Conservation (phyloP, 768 basidiomycete genomes). For the Boletus tomentosulus region DNA sequence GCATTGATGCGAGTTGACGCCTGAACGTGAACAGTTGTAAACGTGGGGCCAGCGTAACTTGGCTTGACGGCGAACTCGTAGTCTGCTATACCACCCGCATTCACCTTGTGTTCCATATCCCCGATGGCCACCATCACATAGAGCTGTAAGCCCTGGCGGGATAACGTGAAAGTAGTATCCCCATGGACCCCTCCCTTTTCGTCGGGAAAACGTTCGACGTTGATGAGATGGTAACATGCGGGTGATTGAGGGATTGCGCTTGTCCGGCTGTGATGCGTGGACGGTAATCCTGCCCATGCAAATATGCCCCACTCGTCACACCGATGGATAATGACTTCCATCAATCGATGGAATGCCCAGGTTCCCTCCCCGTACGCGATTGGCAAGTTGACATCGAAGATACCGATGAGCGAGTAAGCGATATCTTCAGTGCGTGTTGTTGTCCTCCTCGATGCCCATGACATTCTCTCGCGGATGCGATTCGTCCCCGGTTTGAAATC, state of each 20-base stretch:
- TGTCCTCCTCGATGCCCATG: conserved; percentile 21
- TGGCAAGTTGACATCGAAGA: conserved; percentile 20
- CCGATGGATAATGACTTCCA: conserved; percentile 20
- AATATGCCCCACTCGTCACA: conserved; percentile 25
- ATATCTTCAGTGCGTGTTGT: conserved; percentile 24
- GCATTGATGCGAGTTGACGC: background rate
- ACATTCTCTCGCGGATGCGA: conserved; percentile 13
- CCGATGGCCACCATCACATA: conserved; percentile 11
- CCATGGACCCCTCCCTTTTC: conserved; percentile 12
- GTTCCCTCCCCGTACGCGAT: conserved; percentile 16
- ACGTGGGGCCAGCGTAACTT: conserved; percentile 5
- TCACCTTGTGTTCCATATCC: background rate
- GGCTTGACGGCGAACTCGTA: conserved; percentile 11
- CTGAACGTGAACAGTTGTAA: background rate
- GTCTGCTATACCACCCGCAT: background rate
- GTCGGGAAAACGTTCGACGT: background rate
- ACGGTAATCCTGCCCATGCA: conserved; percentile 19
- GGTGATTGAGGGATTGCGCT: conserved; percentile 14
- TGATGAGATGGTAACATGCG: conserved; percentile 12
- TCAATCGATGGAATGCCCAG: conserved; percentile 25
- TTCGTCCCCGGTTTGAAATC: conserved; percentile 10
- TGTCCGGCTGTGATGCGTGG: conserved; percentile 10
- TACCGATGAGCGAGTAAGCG: conserved; percentile 24
- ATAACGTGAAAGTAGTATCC: conserved; percentile 12
- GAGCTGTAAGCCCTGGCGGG: conserved; percentile 14